Conservation (phyloP, 805 yeast species). For the Kodamaea sagamina region DNA sequence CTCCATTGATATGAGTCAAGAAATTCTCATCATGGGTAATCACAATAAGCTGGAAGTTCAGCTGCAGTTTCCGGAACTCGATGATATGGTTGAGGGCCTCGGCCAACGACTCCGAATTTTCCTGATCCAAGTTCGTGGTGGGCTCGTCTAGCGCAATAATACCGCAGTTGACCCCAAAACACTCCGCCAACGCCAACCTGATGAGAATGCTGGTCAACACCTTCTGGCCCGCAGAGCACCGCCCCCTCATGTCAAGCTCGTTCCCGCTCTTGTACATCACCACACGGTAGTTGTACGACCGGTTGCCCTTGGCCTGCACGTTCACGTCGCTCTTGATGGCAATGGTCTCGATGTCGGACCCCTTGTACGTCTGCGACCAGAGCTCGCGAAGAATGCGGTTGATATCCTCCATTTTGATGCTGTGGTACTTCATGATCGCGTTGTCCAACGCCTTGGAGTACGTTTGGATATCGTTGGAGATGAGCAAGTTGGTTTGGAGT, state of each 20-base stretch:
- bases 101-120: constrained; percentile 86
- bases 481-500: constrained; percentile 71
- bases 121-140: constrained; percentile 90
- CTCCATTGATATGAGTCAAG: constrained; percentile 80
- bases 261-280: constrained; percentile 92
- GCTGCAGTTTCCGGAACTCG: constrained; percentile 70
- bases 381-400: constrained; percentile 84
- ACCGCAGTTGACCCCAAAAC: constrained; percentile 94
- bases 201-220: constrained; percentile 91
- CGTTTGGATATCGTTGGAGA: constrained; percentile 77
- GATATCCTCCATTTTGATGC: constrained; percentile 88
- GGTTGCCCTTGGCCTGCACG: constrained; percentile 47
- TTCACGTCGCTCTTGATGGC: constrained; percentile 80
- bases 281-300: constrained; percentile 88
- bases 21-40: constrained; percentile 97
- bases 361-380: constrained; percentile 93
- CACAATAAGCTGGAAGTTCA: constrained; percentile 89
- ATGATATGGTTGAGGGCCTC: constrained; percentile 74
- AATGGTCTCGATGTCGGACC: constrained; percentile 92
- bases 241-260: constrained; percentile 95
- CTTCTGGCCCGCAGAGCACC: constrained; percentile 98
- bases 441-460: constrained; percentile 85
- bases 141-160: constrained; percentile 97
- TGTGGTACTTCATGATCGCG: constrained; percentile 92
- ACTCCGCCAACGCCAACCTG: constrained; percentile 88